Conservation (phyloP, 108 stramenopile genomes). For the Cyclotella choctawhatcheeana region DNA sequence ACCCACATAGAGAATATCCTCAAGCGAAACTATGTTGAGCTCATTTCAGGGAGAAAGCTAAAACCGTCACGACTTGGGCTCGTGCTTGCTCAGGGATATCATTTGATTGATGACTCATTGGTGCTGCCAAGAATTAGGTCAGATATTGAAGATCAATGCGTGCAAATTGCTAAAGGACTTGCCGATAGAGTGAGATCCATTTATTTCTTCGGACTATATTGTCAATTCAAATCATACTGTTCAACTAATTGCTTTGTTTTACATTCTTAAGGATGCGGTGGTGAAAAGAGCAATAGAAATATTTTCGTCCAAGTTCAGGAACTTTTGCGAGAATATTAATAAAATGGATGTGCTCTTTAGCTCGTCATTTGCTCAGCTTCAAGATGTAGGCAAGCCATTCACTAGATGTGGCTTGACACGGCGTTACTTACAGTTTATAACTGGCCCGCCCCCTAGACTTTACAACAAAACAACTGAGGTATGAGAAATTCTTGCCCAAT, state of each 20-base stretch:
- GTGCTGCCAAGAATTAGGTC: slow-evolving; percentile 89
- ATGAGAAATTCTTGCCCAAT: too few relatives aligned
- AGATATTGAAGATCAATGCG: slow-evolving; percentile 90
- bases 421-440: slow-evolving; percentile 55
- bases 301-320: slow-evolving; percentile 77
- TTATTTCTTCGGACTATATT: too few relatives aligned
- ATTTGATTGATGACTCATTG: slow-evolving; percentile 85
- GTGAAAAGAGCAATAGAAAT: slow-evolving; percentile 66
- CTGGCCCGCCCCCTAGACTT: slow-evolving; percentile 51
- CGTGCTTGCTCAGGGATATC: slow-evolving; percentile 90
- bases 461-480: slow-evolving; percentile 92
- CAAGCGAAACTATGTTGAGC: slow-evolving; percentile 84
- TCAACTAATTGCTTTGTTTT: too few relatives aligned
- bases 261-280: slow-evolving; percentile 49
- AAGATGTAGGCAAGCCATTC: slow-evolving; percentile 91
- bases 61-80: slow-evolving; percentile 88
- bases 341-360: slow-evolving; percentile 92
- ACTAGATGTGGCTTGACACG: slow-evolving; percentile 80
- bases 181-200: slow-evolving; percentile 52
- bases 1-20: slow-evolving; percentile 93
- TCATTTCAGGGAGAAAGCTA: slow-evolving; percentile 79
- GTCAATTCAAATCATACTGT: too few relatives aligned
- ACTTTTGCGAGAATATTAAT: slow-evolving; percentile 60
- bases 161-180: slow-evolving; percentile 85
- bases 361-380: slow-evolving; percentile 84